These are phyloP conservation scores for Cryptococcus wingfieldii DNA, from an alignment of 1,284 basidiomycete species.

Conservation along the genomic window DNA sequence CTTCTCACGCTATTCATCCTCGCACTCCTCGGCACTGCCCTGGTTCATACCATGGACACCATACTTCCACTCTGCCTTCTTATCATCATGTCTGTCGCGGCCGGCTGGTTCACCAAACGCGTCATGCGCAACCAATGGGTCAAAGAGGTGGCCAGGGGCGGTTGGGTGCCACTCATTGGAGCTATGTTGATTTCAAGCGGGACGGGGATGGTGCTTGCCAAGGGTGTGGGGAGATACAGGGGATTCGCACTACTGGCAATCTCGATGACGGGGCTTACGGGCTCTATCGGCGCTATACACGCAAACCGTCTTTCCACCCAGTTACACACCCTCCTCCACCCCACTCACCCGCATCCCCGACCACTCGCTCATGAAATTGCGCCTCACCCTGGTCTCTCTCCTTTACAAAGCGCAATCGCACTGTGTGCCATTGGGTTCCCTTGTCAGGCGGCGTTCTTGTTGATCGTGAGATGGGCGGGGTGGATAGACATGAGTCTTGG, in stretches of 20 bases:
- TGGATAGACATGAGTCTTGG: conserved; percentile 69
- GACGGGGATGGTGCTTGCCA: conserved; percentile 85
- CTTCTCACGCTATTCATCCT: conserved; percentile 80
- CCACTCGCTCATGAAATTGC: background rate
- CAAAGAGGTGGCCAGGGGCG: conserved; percentile 63
- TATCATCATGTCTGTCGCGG: conserved; percentile 57
- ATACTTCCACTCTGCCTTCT: conserved; percentile 60
- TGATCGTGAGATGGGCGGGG: conserved; percentile 60
- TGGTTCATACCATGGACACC: conserved; percentile 64
- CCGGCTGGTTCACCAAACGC: conserved; percentile 51
- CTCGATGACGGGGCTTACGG: conserved; percentile 81
- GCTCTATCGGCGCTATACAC: conserved; percentile 84
- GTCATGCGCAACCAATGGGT: conserved; percentile 53
- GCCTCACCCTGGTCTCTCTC: conserved; percentile 26
- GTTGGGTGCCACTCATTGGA: conserved; percentile 77
- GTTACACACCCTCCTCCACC: conserved; percentile 38
- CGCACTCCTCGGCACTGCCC: conserved; percentile 57
- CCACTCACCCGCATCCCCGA: conserved; percentile 10
- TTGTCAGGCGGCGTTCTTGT: conserved; percentile 68
- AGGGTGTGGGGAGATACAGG: conserved; percentile 77
- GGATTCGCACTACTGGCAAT: conserved; percentile 86
- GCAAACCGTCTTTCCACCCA: conserved; percentile 81
- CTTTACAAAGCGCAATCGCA: conserved; percentile 50
- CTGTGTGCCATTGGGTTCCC: conserved; percentile 71
- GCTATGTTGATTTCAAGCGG: conserved; percentile 90